Evolutionary conservation across 1,139 yeast species (phyloP).

Genomic region (Petasospora rhodanensis): DNA sequence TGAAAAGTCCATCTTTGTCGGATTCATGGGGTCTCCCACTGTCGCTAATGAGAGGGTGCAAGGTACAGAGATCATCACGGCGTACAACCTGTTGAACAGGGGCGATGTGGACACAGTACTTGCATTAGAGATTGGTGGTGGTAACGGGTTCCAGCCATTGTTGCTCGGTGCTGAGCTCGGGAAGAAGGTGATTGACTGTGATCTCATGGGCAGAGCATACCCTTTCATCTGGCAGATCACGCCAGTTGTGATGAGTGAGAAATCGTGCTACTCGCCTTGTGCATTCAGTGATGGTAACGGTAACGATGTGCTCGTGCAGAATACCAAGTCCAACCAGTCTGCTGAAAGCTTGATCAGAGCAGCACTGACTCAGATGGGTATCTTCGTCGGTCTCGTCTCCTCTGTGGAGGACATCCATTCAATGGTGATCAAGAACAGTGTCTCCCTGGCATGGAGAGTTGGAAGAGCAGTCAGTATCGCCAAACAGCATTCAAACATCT

Average conservation of each 20-base stretch:
- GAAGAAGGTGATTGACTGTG: constrained; percentile 35
- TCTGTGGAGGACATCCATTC: constrained; percentile 15
- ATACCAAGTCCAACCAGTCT: constrained; percentile 31
- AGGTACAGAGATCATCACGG: constrained; percentile 27
- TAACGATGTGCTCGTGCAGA: constrained; percentile 34
- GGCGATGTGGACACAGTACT: constrained; percentile 34
- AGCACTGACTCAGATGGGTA: constrained; percentile 37
- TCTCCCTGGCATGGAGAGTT: constrained; percentile 44
- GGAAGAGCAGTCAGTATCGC: constrained; percentile 41
- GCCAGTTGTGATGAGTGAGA: constrained; percentile 28
- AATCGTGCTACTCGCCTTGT: constrained; percentile 31
- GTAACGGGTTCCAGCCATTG: constrained; percentile 39
- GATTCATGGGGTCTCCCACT: constrained; percentile 45
- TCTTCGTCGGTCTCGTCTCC: constrained; percentile 35
- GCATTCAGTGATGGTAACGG: constrained; percentile 45
- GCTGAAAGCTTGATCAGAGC: constrained; percentile 40
- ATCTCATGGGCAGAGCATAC: constrained; percentile 45
- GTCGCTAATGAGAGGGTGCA: constrained; percentile 40
- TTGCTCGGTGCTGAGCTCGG: constrained; percentile 27
- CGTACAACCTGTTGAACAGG: constrained; percentile 17
- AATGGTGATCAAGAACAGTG: constrained; percentile 19
- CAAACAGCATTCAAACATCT: constrained; percentile 33
- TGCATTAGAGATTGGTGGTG: constrained; percentile 41
- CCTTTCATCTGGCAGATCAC: constrained; percentile 40
- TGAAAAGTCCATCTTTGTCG: constrained; percentile 33